Base-by-base conservation (phyloP, 305 asterid species). In the Vinca major region DNA sequence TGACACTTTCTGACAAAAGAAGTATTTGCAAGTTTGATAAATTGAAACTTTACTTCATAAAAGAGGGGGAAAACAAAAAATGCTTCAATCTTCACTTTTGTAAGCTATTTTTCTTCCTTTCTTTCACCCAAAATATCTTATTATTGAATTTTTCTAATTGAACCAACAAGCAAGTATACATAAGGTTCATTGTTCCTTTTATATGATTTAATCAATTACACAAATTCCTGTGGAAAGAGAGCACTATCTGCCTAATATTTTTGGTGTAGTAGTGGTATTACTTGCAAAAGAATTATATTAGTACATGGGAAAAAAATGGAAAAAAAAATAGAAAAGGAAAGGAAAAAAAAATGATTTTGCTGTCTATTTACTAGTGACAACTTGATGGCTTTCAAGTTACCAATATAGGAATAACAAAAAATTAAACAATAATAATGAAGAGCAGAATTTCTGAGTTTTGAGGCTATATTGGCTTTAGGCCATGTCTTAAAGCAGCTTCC, bases 401-500 rank as follows among this genome's bases (percentile, higher is more conserved):
- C 41, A 37, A 39, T 39, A 3, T 39, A 8, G 16, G 7, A 26
- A 50, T 2, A 0, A 8, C 19, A 1, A 7, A 19, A 3, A 50
- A 50, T 16, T 7, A 7, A 55, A 21, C 14, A 14, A 41, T 41
- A 41, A 26, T 11, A 3, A 41, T 13, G 21, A 67, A 40, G 41
- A 0, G 45, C 2, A 3, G 9, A 39, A n/a, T 13, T 12, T 49
- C 16, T 71, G 1, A n/a, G 1, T 58, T 16, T 56, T 45, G 55
- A 54, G 49, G 36, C 77, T 81, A 79, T 55, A 73, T 60, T 16
- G 95, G 95, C 77, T 81, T 86, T 54, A 89, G 71, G 50, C 96
- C 96, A 75, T 89, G 87, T 73, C 61, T 86, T 16, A 89, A 75
- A 66, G 98, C 96, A 80, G 98, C 98, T 72, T 91, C 72, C 98